phyloP scores from a whole-genome alignment of 179 eudicot species.

The Spinacia oleracea region DNA sequence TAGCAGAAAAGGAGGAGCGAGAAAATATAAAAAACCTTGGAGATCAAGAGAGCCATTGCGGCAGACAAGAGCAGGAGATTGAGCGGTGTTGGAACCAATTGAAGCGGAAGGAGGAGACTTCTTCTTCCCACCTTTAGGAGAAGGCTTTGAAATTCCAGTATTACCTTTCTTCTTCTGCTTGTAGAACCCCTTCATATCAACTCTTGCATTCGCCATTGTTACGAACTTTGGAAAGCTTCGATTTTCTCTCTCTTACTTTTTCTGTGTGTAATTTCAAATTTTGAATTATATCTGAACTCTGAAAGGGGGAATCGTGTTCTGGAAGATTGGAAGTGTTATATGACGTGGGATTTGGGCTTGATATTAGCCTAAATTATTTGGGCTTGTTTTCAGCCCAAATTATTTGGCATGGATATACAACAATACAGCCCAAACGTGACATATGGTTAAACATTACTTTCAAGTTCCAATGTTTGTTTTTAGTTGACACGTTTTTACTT shows the following conservation, averaged over 20 bases:
- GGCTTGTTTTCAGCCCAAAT: too few species aligned
- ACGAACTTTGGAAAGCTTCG: not conserved
- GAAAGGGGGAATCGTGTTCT: not conserved
- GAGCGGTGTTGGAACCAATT: conserved; percentile 41
- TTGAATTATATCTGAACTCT: not conserved
- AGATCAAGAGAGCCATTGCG: conserved; percentile 51
- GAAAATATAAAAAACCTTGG: conserved; percentile 38
- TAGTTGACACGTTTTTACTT: too few species aligned
- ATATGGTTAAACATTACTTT: too few species aligned
- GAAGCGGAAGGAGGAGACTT: conserved; percentile 40
- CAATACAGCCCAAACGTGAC: too few species aligned
- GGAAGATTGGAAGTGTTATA: not conserved
- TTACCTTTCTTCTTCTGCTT: conserved; percentile 55
- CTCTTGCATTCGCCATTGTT: conserved; percentile 45
- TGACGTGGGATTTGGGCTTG: not conserved
- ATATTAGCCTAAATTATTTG: too few species aligned
- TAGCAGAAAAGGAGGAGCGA: not conserved
- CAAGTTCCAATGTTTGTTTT: too few species aligned
- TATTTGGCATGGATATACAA: too few species aligned
- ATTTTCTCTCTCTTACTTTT: not conserved
- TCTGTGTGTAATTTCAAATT: not conserved
- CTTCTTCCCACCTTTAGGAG: conserved; percentile 7
- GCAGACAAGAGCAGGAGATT: conserved; percentile 52
- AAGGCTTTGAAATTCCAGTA: conserved; percentile 34
- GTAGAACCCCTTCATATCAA: conserved; percentile 58